These are phyloP conservation scores for Triticum turgidum DNA, from an alignment of 176 grass and related monocot species.

Conservation along the genomic window DNA sequence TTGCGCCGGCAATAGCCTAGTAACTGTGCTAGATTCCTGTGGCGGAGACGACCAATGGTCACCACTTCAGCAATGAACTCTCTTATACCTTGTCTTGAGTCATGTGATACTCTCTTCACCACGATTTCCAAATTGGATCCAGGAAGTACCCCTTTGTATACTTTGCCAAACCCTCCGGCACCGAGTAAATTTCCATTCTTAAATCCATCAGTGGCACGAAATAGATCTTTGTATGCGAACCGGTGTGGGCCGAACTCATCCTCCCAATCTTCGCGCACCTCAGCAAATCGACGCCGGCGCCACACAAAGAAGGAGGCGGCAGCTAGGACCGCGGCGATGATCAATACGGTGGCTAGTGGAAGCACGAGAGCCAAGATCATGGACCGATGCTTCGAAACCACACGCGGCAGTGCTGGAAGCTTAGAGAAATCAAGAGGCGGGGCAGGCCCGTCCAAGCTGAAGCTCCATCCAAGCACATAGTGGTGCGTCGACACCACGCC, in stretches of 20 bases:
- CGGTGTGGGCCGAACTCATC: constrained; percentile 15
- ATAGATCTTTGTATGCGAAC: constrained; percentile 36
- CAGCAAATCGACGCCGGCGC: background rate
- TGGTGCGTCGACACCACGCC: background rate
- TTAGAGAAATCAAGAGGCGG: constrained; percentile 1
- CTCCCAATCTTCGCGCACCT: constrained; percentile 42
- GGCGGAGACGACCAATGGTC: constrained; percentile 36
- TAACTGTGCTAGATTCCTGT: constrained; percentile 40
- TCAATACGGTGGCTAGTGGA: background rate
- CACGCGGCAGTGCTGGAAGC: constrained; percentile 9
- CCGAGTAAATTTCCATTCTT: constrained; percentile 24
- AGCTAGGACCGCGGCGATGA: background rate
- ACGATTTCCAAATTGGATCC: too few relatives aligned
- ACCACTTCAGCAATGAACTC: background rate
- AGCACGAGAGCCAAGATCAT: background rate
- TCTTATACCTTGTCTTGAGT: too few relatives aligned
- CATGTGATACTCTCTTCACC: too few relatives aligned
- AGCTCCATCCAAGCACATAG: constrained; percentile 47
- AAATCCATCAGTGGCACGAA: constrained; percentile 32
- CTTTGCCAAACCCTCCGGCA: constrained; percentile 31
- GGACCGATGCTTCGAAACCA: background rate
- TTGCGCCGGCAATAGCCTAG: constrained; percentile 39
- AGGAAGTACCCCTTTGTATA: background rate
- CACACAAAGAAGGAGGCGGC: background rate
- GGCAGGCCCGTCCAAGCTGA: constrained; percentile 3